Base-by-base conservation (phyloP, 2,329 filamentous ascomycete species). In the Monilinia vaccinii-corymbosi region DNA sequence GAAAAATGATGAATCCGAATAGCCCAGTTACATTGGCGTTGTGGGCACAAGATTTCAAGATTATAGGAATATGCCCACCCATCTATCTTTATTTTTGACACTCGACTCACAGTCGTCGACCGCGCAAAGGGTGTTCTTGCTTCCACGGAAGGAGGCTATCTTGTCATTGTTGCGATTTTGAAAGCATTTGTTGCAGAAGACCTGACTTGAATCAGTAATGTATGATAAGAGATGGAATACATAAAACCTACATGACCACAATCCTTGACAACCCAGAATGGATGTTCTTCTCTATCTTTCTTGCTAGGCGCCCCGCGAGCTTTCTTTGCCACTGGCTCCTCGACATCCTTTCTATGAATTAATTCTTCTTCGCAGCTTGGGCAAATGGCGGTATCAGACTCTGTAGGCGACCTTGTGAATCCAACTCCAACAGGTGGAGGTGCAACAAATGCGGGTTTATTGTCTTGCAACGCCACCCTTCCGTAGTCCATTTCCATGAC, bases 261-360 rank as follows among this genome's bases (percentile, higher is more conserved):
- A 56, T 81, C 81, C 74, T 92, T 96, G 40, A 94, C 80, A 0
- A 94, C 87, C 91, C 92, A 97, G 63, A 97, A 93, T 68, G 96
- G 88, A 70, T 89, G 86, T 73, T 96, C 91, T 38, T 77, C 71
- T 32, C 81, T 77, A 25, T 79, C 78, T 58, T 79, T 72, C 58
- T 61, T 71, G 25, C 79, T 80, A 8, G 77, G 74, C 23, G 79
- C 76, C 68, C 80, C 84, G 21, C 75, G 73, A 11, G 64, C 63
- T 34, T 73, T 67, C 62, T 75, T 79, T 69, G 75, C 76, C 6
- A 73, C 71, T 6, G 70, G 69, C 23, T 64, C 63, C 36, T 67
- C 63, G 13, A 18, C n/a, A 5, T 69, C 67, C 23, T 44, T 76
- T 16, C 91, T 88, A 55, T 87, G 84, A 7, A 90, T 88, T 18